Evolutionary conservation across 345 rosid species (phyloP).

Genomic region (Rubroshorea leprosula): DNA sequence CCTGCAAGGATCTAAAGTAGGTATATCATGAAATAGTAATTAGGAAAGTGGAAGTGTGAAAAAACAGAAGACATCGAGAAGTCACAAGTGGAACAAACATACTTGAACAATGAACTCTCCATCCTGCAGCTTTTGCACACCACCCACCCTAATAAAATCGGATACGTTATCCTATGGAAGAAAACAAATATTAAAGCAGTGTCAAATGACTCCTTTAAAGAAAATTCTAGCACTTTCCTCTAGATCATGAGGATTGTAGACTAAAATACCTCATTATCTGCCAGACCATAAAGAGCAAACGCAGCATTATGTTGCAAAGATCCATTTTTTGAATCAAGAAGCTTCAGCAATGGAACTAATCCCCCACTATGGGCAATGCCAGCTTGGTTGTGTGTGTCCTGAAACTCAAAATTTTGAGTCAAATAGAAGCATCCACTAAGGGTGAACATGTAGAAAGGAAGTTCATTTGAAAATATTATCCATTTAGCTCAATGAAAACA

Average conservation of each 20-base stretch:
- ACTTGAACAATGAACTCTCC: slow-evolving; percentile 97
- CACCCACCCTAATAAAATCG: slow-evolving; percentile 95
- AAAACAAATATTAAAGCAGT: slow-evolving; percentile 21
- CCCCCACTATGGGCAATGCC: slow-evolving; percentile 97
- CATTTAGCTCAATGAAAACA: neutral
- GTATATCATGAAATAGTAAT: slow-evolving; percentile 4
- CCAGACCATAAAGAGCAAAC: slow-evolving; percentile 97
- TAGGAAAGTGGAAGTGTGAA: slow-evolving; percentile 3
- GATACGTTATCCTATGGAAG: slow-evolving; percentile 79
- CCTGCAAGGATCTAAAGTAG: slow-evolving; percentile 9
- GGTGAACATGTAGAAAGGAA: neutral
- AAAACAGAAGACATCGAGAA: neutral
- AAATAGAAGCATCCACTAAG: slow-evolving; percentile 4
- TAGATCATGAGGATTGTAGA: slow-evolving; percentile 10
- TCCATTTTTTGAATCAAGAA: slow-evolving; percentile 93
- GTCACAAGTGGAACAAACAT: slow-evolving; percentile 27
- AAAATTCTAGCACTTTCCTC: slow-evolving; percentile 19
- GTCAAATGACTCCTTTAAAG: slow-evolving; percentile 10
- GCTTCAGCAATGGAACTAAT: slow-evolving; percentile 77
- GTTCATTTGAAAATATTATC: neutral
- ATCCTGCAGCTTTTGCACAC: slow-evolving; percentile 91
- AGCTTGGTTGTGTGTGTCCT: slow-evolving; percentile 96
- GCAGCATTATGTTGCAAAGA: slow-evolving; percentile 99
- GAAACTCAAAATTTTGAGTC: slow-evolving; percentile 21
- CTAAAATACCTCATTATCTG: slow-evolving; percentile 88